A percentile compares a stretch with the other conserved stretches of the same genome.
Evolutionary conservation across 768 basidiomycete species (phyloP).

Genomic region (Russula compacta): DNA sequence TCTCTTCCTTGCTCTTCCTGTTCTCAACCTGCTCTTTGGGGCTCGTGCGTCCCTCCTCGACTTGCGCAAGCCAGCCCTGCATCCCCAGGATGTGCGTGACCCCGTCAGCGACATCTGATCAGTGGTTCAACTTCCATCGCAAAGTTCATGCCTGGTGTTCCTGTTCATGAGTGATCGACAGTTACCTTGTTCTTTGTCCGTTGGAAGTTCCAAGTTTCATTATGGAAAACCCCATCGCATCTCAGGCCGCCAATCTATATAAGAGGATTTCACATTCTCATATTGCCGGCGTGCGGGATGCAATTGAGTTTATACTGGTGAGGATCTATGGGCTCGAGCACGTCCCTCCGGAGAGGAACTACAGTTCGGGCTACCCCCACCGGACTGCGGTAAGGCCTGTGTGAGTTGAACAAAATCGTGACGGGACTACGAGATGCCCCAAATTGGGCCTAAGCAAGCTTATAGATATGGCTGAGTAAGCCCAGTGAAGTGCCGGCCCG

Average conservation of each 20-base stretch:
- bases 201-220: conserved; percentile 32
- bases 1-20: no score
- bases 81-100: conserved; percentile 6
- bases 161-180: conserved; percentile 13
- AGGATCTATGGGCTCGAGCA: conserved; percentile 23
- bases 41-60: conserved; percentile 9
- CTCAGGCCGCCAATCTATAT: conserved; percentile 25
- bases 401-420: no score
- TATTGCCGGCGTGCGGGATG: background rate
- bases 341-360: conserved; percentile 12
- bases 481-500: no score
- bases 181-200: conserved; percentile 38
- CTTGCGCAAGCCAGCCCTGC: background rate
- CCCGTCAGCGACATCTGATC: no score
- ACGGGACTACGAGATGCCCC: no score
- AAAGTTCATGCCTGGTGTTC: background rate
- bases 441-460: no score
- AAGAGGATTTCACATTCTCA: conserved; percentile 20
- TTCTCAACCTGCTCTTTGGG: background rate
- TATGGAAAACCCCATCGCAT: conserved; percentile 23
- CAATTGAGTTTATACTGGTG: background rate
- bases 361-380: background rate
- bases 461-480: no score
- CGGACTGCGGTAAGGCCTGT: no score
- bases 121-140: conserved; percentile 17